phyloP scores from a whole-genome alignment of 352 stramenopile species.

The Globisporangium spinosum region DNA sequence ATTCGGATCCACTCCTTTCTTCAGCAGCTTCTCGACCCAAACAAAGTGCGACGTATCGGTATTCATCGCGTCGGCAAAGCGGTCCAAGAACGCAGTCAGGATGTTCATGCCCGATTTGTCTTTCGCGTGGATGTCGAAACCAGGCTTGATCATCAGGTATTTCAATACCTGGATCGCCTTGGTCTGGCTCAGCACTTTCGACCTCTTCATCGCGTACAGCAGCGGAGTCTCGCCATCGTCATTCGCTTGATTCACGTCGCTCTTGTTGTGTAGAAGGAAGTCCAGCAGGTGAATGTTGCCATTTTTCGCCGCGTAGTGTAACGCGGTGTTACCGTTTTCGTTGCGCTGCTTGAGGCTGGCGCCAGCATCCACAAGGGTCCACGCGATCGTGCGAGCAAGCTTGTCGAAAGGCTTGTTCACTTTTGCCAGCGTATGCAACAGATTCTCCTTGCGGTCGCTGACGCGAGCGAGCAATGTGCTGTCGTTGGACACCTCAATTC shows the following conservation, averaged over 20 bases:
- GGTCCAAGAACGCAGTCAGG: slow-evolving; percentile 50
- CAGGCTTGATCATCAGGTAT: slow-evolving; percentile 44
- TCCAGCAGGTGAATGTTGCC: slow-evolving; percentile 64
- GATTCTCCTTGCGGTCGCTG: slow-evolving; percentile 45
- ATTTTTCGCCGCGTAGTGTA: slow-evolving; percentile 56
- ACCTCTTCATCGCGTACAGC: slow-evolving; percentile 49
- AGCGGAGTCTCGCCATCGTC: slow-evolving; percentile 45
- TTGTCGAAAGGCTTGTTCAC: slow-evolving; percentile 53
- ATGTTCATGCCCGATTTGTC: slow-evolving; percentile 46
- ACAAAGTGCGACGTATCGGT: slow-evolving; percentile 28
- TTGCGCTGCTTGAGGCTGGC: slow-evolving; percentile 30
- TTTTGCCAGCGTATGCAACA: slow-evolving; percentile 62
- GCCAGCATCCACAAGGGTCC: slow-evolving; percentile 58
- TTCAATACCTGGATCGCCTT: slow-evolving; percentile 32
- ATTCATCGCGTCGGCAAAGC: slow-evolving; percentile 36
- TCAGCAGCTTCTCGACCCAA: slow-evolving; percentile 52
- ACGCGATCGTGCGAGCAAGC: slow-evolving; percentile 56
- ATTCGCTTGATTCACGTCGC: slow-evolving; percentile 41
- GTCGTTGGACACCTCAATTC: slow-evolving; percentile 47
- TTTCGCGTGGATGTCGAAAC: slow-evolving; percentile 35
- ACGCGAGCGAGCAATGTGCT: slow-evolving; percentile 30
- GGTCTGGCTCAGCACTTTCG: slow-evolving; percentile 24
- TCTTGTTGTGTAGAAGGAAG: slow-evolving; percentile 64
- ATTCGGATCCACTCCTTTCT: slow-evolving; percentile 52
- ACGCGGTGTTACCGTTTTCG: slow-evolving; percentile 34